Base-by-base conservation (phyloP, 306 rosid genomes). In the Casuarina glauca region DNA sequence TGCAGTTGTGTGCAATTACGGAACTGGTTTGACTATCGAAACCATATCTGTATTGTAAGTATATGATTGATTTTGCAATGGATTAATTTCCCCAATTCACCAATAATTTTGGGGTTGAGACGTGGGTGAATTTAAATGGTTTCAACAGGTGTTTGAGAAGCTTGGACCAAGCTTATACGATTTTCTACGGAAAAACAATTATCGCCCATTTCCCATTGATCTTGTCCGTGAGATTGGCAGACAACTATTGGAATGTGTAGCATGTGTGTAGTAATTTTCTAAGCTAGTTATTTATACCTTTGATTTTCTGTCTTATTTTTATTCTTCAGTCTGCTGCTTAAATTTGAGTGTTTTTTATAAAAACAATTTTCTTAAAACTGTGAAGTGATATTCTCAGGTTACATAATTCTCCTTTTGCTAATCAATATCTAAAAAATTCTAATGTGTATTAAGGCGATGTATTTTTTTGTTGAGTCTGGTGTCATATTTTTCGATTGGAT, bases 1-100 rank as follows among this genome's bases (percentile, higher is more conserved):
- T 95, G 99, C 99, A 95, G 99, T 95, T 95, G 97, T 95, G 99
- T 95, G 86, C 99, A 95, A 95, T 80, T 95, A 88, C 90, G 97
- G 99, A 91, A 95, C 98, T 95, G 98, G 98, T 95, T 95, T 95
- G 98, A 95, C 97, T 94, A 89, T 94, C 98, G 97, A 91, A 95
- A 95, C 88, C 99, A 95, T 95, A 95, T 95, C 80, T 95, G 99
- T 95, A 93, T 95, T 91, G 99, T 95, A 95, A 95, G 99, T 95
- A 91, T 87, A 82, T 86, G 82, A 86, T 89, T 93, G 88, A 84
- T 91, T 67, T 90, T 89, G 89, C 86, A 84, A 89, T 91, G 97
- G 94, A 88, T 91, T 87, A 69, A 84, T 95, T 90, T 87, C 94
- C 97, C 96, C 97, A 81, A 79, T 82, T 84, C 70, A 84, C 83